Conservation (phyloP, 2,329 filamentous ascomycete species). For the Sporothrix luriei region DNA sequence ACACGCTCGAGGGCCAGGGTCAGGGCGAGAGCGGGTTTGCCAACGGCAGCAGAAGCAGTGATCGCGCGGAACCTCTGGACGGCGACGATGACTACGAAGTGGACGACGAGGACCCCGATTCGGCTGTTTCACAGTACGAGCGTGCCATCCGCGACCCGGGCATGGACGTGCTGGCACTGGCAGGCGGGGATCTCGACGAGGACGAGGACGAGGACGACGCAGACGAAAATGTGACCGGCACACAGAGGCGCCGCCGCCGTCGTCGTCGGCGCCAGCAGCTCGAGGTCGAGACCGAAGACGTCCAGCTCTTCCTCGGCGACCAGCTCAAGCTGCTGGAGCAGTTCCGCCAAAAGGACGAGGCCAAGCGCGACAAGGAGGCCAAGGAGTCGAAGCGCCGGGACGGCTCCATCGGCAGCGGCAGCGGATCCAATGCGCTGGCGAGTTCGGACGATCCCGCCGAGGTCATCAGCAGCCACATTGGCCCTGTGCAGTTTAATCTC, state of each 20-base stretch:
- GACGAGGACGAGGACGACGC: constrained; percentile 3
- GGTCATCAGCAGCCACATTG: constrained; percentile 75
- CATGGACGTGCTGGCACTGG: constrained; percentile 60
- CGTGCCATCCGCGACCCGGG: constrained; percentile 76
- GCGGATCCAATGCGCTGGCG: constrained; percentile 40
- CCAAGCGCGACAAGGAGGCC: constrained; percentile 45
- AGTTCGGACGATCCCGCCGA: constrained; percentile 41
- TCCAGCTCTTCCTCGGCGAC: constrained; percentile 73
- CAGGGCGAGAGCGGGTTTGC: neutral
- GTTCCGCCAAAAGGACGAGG: constrained; percentile 53
- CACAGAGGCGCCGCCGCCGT: neutral
- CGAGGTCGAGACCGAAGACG: constrained; percentile 70
- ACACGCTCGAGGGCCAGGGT: constrained; percentile 11
- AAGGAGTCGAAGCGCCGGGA: constrained; percentile 44
- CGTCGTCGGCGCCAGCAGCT: constrained; percentile 39
- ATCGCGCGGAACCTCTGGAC: neutral
- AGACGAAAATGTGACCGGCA: neutral
- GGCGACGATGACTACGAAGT: constrained; percentile 37
- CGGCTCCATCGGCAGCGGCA: constrained; percentile 26
- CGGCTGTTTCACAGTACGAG: constrained; percentile 74
- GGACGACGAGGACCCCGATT: constrained; percentile 48
- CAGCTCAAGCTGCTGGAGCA: constrained; percentile 77
- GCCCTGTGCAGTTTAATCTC: constrained; percentile 96
- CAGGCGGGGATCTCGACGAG: constrained; percentile 39
- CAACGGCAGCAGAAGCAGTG: neutral